These are phyloP conservation scores for Chondrus crispus DNA, from an alignment of 23 red algal genomes.

Conservation along the genomic window DNA sequence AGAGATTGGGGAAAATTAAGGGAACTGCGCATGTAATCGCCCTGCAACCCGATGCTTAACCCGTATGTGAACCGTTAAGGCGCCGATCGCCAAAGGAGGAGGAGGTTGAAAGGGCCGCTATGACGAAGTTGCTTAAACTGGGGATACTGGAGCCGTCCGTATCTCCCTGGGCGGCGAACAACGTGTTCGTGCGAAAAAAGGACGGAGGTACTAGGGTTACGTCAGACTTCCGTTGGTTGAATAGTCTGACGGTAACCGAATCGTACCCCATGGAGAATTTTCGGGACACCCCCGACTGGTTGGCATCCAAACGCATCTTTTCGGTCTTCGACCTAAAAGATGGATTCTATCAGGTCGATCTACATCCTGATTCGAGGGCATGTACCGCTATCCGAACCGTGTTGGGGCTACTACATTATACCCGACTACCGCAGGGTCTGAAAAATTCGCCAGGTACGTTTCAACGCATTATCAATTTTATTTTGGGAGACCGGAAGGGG, in stretches of 20 bases:
- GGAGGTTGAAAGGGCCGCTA: not conserved
- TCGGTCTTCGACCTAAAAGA: slow-evolving; percentile 52
- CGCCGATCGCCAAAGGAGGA: not conserved
- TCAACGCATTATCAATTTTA: not conserved
- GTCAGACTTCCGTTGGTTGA: slow-evolving; percentile 37
- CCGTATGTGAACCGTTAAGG: not conserved
- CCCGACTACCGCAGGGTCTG: not conserved
- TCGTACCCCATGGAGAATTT: not conserved
- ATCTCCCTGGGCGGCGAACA: not conserved
- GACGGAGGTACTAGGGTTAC: not conserved
- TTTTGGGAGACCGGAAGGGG: not conserved
- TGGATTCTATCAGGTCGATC: slow-evolving; percentile 33
- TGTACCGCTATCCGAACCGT: not conserved
- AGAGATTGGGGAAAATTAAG: not conserved
- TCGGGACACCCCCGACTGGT: not conserved
- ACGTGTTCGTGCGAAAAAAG: slow-evolving; percentile 8
- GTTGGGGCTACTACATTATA: slow-evolving; percentile 12
- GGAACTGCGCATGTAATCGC: slow-evolving; percentile 1
- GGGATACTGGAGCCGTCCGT: slow-evolving; percentile 8
- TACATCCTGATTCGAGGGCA: not conserved
- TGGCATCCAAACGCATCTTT: slow-evolving; percentile 6
- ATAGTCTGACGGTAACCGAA: not conserved
- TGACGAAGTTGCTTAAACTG: not conserved
- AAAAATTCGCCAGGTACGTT: slow-evolving; percentile 7
- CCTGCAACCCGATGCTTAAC: not conserved